Percentiles rank a stretch among this genome's conserved stretches.
Conservation (phyloP, 2,329 filamentous ascomycete species). For the Claviceps africana region DNA sequence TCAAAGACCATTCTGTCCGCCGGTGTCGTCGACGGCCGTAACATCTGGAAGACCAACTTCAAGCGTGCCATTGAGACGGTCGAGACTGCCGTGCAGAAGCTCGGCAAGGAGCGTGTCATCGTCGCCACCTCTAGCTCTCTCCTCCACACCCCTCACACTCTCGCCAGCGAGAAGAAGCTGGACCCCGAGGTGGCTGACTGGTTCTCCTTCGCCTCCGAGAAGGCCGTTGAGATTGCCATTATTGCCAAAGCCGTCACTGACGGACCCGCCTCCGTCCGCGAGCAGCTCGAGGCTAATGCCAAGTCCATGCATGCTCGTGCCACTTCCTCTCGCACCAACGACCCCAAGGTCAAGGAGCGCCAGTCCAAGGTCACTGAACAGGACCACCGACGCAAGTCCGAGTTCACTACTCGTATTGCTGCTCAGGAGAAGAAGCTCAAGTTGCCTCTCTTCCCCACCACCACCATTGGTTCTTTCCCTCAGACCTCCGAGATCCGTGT, state of each 20-base stretch:
- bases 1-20: constrained; percentile 81
- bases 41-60: constrained; percentile 99
- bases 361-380: constrained; percentile 73
- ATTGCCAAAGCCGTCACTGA: constrained; percentile 96
- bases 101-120: constrained; percentile 95
- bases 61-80: constrained; percentile 84
- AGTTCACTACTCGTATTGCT: constrained; percentile 71
- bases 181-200: constrained; percentile 86
- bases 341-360: constrained; percentile 92
- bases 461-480: constrained; percentile 98
- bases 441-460: constrained; percentile 94
- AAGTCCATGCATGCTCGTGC: constrained; percentile 85
- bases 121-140: constrained; percentile 95
- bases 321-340: constrained; percentile 88
- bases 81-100: constrained; percentile 80
- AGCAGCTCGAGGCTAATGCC: constrained; percentile 90
- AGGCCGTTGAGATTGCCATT: constrained; percentile 76
- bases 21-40: constrained; percentile 95
- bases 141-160: constrained; percentile 95
- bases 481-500: constrained; percentile 98
- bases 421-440: constrained; percentile 86
- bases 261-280: constrained; percentile 71
- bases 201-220: constrained; percentile 97
- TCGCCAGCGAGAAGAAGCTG: constrained; percentile 97
- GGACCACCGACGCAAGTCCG: constrained; percentile 85